These are phyloP conservation scores for Claviceps sp. DNA, from an alignment of 2,329 filamentous ascomycete species.

Conservation along the genomic window DNA sequence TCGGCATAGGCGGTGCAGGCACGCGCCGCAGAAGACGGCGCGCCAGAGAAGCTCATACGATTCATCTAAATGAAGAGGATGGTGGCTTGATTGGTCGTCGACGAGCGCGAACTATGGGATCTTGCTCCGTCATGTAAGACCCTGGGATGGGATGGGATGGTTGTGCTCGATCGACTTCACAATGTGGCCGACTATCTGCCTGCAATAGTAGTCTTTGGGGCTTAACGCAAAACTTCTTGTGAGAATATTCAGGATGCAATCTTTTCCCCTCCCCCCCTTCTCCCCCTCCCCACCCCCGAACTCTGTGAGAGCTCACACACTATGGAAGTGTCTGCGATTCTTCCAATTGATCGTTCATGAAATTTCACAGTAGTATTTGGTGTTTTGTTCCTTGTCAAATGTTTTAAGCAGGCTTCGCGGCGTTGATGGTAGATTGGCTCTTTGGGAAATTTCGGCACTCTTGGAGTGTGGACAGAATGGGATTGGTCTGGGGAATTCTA, in stretches of 20 bases:
- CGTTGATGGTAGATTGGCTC: background rate
- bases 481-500: background rate
- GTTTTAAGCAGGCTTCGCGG: background rate
- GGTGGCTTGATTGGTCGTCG: conserved; percentile 43
- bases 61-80: conserved; percentile 72
- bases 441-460: background rate
- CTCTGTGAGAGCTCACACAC: background rate
- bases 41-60: conserved; percentile 66
- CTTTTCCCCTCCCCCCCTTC: too few relatives aligned
- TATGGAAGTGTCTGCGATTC: background rate
- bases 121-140: conserved; percentile 51
- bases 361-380: background rate
- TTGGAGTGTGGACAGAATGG: background rate
- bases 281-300: too few relatives aligned
- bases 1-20: conserved; percentile 52
- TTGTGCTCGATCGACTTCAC: background rate
- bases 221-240: background rate
- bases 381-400: background rate
- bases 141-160: too few relatives aligned
- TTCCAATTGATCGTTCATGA: background rate
- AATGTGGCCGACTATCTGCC: background rate
- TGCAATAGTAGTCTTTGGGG: background rate
- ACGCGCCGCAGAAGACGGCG: conserved; percentile 58
- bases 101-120: conserved; percentile 49
- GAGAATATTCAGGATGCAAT: background rate